A percentile compares a stretch with the other conserved stretches of the same genome.
These are phyloP conservation scores for Tetrapyrgos nigripes DNA, from an alignment of 1,284 basidiomycete species.

Conservation along the genomic window DNA sequence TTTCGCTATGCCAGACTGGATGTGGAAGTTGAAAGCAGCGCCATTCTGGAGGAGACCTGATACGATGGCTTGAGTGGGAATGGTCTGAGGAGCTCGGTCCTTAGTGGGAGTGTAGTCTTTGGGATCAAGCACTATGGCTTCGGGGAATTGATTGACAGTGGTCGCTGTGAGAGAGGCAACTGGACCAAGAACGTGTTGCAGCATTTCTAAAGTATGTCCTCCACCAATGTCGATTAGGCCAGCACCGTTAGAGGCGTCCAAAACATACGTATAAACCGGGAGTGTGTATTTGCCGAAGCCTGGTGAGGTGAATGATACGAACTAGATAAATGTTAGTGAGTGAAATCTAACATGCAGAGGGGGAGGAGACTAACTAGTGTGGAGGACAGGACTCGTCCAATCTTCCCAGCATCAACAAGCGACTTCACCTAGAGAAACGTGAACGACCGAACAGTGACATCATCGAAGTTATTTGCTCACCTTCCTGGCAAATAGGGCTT, in stretches of 20 bases:
- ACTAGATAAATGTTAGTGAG: neutral
- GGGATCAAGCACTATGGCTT: neutral
- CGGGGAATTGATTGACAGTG: neutral
- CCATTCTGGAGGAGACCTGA: neutral
- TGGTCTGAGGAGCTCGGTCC: neutral
- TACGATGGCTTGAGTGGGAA: neutral
- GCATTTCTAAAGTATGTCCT: constrained; percentile 17
- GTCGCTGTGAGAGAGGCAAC: constrained; percentile 16
- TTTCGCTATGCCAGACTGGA: constrained; percentile 1
- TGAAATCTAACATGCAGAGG: neutral
- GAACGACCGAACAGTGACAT: neutral
- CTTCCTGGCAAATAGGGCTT: constrained; percentile 31
- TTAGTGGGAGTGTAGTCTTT: constrained; percentile 1
- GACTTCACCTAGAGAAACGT: constrained; percentile 2
- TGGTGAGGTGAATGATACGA: neutral
- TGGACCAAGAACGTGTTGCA: constrained; percentile 17
- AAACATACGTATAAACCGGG: neutral
- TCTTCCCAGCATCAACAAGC: constrained; percentile 11
- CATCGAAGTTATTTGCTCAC: no score
- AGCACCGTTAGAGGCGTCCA: constrained; percentile 10
- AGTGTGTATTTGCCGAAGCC: neutral
- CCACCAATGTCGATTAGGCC: constrained; percentile 10
- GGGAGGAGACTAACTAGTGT: constrained; percentile 11
- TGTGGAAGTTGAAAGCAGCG: neutral
- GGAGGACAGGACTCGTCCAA: constrained; percentile 17